Evolutionary conservation across 192 early-diverging fungal genomes (phyloP).

Genomic region (Backusella mclennaniae): DNA sequence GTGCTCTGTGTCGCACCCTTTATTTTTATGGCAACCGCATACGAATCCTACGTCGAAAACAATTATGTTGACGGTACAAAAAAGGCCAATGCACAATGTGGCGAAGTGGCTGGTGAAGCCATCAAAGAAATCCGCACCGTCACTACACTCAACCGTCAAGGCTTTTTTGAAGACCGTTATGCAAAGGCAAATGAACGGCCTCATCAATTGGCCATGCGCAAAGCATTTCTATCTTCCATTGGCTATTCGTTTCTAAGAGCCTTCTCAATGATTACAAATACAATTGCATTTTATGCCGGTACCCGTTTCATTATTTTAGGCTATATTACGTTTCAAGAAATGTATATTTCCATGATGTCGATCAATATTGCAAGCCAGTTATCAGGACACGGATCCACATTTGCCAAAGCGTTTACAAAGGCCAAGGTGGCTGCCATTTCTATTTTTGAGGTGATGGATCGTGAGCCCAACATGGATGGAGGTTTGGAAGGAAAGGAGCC

Average conservation of each 20-base stretch:
- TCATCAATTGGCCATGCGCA: slow-evolving; percentile 62
- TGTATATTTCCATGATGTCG: slow-evolving; percentile 20
- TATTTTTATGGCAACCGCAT: slow-evolving; percentile 46
- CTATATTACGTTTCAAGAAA: slow-evolving; percentile 12
- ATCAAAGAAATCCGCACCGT: slow-evolving; percentile 86
- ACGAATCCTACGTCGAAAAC: slow-evolving; percentile 46
- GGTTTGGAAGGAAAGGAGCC: slow-evolving; percentile 40
- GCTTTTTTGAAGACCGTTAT: slow-evolving; percentile 67
- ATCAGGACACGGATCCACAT: slow-evolving; percentile 63
- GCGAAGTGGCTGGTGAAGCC: slow-evolving; percentile 80
- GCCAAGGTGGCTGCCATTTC: slow-evolving; percentile 74
- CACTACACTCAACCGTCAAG: slow-evolving; percentile 69
- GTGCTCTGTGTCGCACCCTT: slow-evolving; percentile 62
- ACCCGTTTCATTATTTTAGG: slow-evolving; percentile 27
- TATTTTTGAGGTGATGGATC: slow-evolving; percentile 72
- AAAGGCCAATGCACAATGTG: slow-evolving; percentile 72
- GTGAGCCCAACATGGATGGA: slow-evolving; percentile 66
- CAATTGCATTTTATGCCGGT: slow-evolving; percentile 71
- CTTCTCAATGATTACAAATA: slow-evolving; percentile 70
- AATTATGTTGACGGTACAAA: slow-evolving; percentile 64
- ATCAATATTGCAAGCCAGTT: slow-evolving; percentile 35
- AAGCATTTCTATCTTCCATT: slow-evolving; percentile 62
- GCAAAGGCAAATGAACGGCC: slow-evolving; percentile 59
- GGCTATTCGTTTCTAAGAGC: slow-evolving; percentile 72
- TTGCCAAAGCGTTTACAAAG: slow-evolving; percentile 75